Conservation (phyloP, 1,284 basidiomycete genomes). For the Spongiforma sp. region DNA sequence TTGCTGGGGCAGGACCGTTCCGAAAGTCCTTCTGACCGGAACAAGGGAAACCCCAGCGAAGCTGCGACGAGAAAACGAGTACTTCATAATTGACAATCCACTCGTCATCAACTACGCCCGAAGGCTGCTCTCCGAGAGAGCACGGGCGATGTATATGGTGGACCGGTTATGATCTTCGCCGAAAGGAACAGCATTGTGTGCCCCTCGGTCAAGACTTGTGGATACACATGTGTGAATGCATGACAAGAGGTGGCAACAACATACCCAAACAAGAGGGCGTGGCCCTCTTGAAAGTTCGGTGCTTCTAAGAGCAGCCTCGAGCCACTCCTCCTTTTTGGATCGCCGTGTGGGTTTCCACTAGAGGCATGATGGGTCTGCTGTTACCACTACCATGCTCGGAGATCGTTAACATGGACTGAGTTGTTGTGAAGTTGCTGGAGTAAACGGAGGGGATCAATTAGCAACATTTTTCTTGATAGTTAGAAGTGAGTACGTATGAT, state of each 20-base stretch:
- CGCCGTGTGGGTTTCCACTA: conserved; percentile 19
- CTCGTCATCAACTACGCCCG: conserved; percentile 24
- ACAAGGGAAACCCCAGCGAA: conserved; percentile 36
- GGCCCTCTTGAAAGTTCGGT: conserved; percentile 33
- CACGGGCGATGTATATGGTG: conserved; percentile 35
- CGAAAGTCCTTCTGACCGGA: conserved; percentile 17
- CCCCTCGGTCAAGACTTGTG: conserved; percentile 36
- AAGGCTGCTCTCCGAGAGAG: conserved; percentile 37
- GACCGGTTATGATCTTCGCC: conserved; percentile 38
- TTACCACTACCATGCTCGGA: conserved; percentile 31
- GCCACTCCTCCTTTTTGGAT: conserved; percentile 37
- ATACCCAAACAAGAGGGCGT: conserved; percentile 37
- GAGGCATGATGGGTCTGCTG: conserved; percentile 24
- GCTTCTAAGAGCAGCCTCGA: conserved; percentile 34
- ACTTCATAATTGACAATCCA: conserved; percentile 36
- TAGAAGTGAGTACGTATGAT: no score
- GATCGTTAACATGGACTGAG: no score
- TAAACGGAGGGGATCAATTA: no score
- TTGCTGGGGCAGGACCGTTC: conserved; percentile 37
- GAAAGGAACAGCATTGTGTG: conserved; percentile 38
- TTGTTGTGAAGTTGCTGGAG: no score
- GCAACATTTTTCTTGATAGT: no score
- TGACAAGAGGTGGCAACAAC: no score
- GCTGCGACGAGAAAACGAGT: conserved; percentile 39
- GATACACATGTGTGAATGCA: not conserved